phyloP scores from a whole-genome alignment of 2,329 filamentous ascomycete genomes.

The Dendrostoma leiphaemia region DNA sequence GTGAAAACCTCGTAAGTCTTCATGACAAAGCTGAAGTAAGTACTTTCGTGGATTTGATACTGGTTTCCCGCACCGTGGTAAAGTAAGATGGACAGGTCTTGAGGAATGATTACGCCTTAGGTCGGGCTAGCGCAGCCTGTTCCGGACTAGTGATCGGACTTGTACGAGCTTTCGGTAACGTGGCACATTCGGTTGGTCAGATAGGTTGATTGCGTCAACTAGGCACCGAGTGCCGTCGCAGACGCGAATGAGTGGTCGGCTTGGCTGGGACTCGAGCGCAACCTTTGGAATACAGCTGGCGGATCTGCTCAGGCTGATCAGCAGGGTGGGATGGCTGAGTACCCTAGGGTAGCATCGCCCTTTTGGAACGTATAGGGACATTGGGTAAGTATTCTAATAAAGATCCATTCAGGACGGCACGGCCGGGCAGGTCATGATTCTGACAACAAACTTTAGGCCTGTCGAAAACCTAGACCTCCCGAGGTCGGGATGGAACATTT shows the following conservation, averaged over 20 bases:
- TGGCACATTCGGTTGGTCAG: slow-evolving; percentile 16
- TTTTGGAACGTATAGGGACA: no score
- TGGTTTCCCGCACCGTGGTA: no score
- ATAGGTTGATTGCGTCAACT: slow-evolving; percentile 16
- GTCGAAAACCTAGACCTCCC: not conserved
- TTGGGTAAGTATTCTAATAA: no score
- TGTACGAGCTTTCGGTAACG: slow-evolving; percentile 10
- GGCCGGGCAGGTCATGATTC: not conserved
- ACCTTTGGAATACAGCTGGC: no score
- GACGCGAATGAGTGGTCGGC: slow-evolving; percentile 1
- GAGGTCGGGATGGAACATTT: not conserved
- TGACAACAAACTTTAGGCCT: not conserved
- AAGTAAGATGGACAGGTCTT: not conserved
- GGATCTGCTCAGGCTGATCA: not conserved
- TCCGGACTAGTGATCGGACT: slow-evolving; percentile 11
- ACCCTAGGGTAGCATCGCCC: no score
- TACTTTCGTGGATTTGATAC: not conserved
- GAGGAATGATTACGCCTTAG: not conserved
- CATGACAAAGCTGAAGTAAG: no score
- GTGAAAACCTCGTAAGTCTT: no score
- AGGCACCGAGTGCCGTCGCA: slow-evolving; percentile 12
- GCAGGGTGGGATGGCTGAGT: no score
- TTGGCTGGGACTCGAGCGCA: slow-evolving; percentile 3
- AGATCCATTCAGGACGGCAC: not conserved
- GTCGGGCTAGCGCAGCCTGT: slow-evolving; percentile 1